Evolutionary conservation across 257 asterid species (phyloP).

Genomic region (Schizonepeta tenuifolia): DNA sequence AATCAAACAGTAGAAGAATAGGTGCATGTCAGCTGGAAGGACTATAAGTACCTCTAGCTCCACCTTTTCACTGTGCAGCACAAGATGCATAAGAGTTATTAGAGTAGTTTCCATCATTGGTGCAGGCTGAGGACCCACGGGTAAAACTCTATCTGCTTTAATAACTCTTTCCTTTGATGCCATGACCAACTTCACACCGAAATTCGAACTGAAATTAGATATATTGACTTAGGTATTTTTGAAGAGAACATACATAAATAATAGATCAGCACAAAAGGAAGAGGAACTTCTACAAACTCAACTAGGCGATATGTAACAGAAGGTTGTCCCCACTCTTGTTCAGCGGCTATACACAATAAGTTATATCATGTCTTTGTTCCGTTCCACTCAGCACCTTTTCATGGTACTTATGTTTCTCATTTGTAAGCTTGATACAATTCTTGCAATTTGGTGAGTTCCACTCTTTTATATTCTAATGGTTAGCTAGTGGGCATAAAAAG

Average conservation of each 20-base stretch:
- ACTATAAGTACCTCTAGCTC: constrained; percentile 77
- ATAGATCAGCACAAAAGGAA: constrained; percentile 20
- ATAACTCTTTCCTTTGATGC: constrained; percentile 65
- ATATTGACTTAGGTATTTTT: constrained; percentile 13
- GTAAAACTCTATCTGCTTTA: constrained; percentile 69
- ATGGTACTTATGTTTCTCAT: constrained; percentile 9
- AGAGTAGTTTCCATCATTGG: constrained; percentile 75
- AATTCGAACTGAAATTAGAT: constrained; percentile 71
- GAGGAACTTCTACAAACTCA: constrained; percentile 12
- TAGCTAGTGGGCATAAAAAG: constrained; percentile 12
- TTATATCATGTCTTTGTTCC: background rate
- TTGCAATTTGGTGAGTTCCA: background rate
- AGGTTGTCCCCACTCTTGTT: constrained; percentile 6
- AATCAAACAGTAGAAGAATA: background rate
- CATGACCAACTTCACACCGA: constrained; percentile 72
- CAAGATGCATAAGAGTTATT: constrained; percentile 85
- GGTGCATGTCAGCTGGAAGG: constrained; percentile 13
- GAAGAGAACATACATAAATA: constrained; percentile 27
- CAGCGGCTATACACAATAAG: background rate
- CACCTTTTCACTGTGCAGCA: constrained; percentile 78
- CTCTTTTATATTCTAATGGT: background rate
- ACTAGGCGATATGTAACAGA: constrained; percentile 12
- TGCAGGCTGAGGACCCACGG: constrained; percentile 79
- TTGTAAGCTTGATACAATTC: constrained; percentile 16
- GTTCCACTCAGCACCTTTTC: constrained; percentile 8